Conservation (phyloP, 2,329 filamentous ascomycete genomes). For the Xylariaceae sp. region DNA sequence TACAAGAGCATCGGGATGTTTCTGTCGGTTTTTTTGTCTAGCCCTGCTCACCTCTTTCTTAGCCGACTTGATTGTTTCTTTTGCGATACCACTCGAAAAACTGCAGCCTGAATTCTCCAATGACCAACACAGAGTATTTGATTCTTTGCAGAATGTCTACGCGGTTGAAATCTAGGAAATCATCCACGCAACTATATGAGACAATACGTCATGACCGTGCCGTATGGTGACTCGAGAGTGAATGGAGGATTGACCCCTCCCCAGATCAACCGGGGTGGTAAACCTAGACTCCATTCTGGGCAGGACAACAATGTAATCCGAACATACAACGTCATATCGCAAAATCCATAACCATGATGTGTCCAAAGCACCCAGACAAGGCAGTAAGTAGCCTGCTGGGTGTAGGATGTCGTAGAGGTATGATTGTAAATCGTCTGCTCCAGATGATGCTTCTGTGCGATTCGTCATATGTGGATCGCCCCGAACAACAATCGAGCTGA, state of each 20-base stretch:
- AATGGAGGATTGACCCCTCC: conserved; percentile 19
- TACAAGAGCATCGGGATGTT: conserved; percentile 19
- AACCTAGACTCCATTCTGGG: conserved; percentile 17
- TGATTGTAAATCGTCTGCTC: conserved; percentile 48
- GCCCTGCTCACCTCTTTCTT: conserved; percentile 10
- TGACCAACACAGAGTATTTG: conserved; percentile 29
- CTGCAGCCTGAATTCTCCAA: conserved; percentile 29
- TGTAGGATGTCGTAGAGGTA: conserved; percentile 54
- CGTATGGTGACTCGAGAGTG: conserved; percentile 20
- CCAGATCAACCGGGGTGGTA: conserved; percentile 18
- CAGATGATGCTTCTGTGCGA: conserved; percentile 45
- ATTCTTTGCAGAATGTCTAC: conserved; percentile 30
- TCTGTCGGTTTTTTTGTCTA: conserved; percentile 20
- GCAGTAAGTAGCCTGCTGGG: conserved; percentile 45
- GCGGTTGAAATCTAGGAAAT: conserved; percentile 27
- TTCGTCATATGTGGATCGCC: conserved; percentile 41
- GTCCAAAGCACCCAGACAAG: conserved; percentile 51
- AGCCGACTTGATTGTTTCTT: conserved; percentile 17
- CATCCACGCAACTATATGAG: conserved; percentile 29
- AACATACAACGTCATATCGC: conserved; percentile 40
- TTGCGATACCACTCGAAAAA: conserved; percentile 19
- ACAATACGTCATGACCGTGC: conserved; percentile 21
- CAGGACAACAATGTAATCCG: conserved; percentile 19
- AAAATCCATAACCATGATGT: conserved; percentile 58
- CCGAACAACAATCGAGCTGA: conserved; percentile 32